Evolutionary conservation across 805 yeast genomes (phyloP).

Genomic region (Ogataea pini): DNA sequence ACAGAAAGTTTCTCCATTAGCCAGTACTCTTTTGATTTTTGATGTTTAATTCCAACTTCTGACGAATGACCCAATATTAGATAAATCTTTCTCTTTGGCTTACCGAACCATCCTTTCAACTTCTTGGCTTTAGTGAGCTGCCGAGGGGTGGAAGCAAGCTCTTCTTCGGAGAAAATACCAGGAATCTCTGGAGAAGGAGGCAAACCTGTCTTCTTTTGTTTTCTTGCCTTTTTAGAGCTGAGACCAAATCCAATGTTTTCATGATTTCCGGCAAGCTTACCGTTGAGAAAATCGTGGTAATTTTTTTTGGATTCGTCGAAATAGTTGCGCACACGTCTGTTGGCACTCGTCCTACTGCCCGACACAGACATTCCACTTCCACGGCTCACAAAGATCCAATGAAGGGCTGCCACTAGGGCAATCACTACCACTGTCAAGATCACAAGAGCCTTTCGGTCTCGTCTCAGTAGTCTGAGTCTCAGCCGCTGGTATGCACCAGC

Average conservation of each 20-base stretch:
- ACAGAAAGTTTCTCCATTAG: constrained; percentile 49
- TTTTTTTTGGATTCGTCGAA: constrained; percentile 19
- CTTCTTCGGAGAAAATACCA: constrained; percentile 26
- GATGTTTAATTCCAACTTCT: constrained; percentile 42
- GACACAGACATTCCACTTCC: background rate
- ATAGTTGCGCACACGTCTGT: constrained; percentile 18
- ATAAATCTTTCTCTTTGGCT: constrained; percentile 35
- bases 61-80: constrained; percentile 41
- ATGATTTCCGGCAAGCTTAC: constrained; percentile 25
- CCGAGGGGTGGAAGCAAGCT: constrained; percentile 2
- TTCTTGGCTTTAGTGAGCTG: constrained; percentile 5
- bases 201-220: constrained; percentile 28
- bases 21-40: constrained; percentile 44
- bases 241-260: constrained; percentile 29
- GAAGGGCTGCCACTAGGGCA: background rate
- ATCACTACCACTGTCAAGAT: constrained; percentile 6
- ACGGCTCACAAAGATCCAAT: constrained; percentile 5
- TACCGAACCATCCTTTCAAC: constrained; percentile 11
- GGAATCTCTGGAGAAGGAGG: constrained; percentile 31
- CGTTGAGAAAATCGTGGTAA: constrained; percentile 29
- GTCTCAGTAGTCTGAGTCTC: constrained; percentile 11
- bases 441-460: constrained; percentile 13
- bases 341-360: background rate
- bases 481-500: constrained; percentile 11
- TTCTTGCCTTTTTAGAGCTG: constrained; percentile 15